These are phyloP conservation scores for Ophiostoma perfectum DNA, from an alignment of 2,329 filamentous ascomycete genomes.

Conservation along the genomic window DNA sequence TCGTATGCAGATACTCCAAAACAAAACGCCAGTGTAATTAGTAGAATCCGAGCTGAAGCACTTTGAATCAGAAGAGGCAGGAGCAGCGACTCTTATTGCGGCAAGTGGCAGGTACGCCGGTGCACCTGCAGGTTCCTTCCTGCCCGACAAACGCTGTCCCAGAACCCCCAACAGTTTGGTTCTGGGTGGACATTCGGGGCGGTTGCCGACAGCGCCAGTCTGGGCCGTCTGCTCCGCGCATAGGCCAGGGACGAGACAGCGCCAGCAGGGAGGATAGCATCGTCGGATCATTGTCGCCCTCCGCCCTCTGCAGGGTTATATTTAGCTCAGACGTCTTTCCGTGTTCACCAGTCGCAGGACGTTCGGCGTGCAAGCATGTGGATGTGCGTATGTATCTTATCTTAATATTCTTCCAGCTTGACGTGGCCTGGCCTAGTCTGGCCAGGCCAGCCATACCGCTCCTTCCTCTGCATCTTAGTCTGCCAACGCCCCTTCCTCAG, in stretches of 20 bases:
- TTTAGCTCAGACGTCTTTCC: no score
- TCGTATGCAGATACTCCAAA: no score
- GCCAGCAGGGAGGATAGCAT: background rate
- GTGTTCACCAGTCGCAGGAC: no score
- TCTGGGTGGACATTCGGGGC: constrained; percentile 11
- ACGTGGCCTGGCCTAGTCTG: background rate
- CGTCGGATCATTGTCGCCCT: background rate
- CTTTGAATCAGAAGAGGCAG: no score
- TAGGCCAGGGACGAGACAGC: background rate
- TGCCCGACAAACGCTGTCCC: constrained; percentile 7
- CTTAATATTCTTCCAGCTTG: background rate
- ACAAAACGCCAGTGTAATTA: no score
- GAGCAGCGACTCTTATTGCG: background rate
- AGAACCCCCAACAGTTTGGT: constrained; percentile 11
- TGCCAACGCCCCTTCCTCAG: background rate
- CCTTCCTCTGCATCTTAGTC: background rate
- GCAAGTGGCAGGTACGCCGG: constrained; percentile 11
- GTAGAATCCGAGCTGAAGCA: no score
- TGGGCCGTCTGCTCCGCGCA: background rate
- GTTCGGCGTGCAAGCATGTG: background rate
- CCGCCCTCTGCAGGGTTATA: no score
- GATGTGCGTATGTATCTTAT: background rate
- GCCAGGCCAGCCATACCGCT: constrained; percentile 2
- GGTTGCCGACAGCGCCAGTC: constrained; percentile 2
- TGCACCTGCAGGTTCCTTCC: constrained; percentile 9